Conservation (phyloP, 2,329 filamentous ascomycete species). For the Aureobasidium melanogenum region DNA sequence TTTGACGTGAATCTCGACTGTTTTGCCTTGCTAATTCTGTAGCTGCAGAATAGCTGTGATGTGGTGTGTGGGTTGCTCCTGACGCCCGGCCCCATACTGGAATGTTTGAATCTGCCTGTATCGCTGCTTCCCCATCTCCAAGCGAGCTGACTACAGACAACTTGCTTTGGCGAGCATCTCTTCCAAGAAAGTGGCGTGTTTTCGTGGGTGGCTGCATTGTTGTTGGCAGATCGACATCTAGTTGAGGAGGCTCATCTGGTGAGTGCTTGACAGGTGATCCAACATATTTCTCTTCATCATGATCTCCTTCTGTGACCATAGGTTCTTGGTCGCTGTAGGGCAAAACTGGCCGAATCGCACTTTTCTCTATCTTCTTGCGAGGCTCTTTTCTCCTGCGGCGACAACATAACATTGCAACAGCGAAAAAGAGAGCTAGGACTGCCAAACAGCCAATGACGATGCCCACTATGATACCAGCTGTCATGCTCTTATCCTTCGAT, state of each 20-base stretch:
- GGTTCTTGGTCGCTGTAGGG: slow-evolving; percentile 9
- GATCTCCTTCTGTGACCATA: not conserved
- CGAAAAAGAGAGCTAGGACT: slow-evolving; percentile 17
- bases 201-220: slow-evolving; percentile 12
- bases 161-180: slow-evolving; percentile 1
- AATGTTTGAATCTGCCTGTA: slow-evolving; percentile 30
- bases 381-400: slow-evolving; percentile 19
- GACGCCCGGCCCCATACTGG: slow-evolving; percentile 31
- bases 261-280: slow-evolving; percentile 9
- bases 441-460: slow-evolving; percentile 26
- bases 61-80: slow-evolving; percentile 29
- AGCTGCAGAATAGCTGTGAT: slow-evolving; percentile 36
- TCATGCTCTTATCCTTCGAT: slow-evolving; percentile 11
- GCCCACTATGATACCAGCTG: slow-evolving; percentile 21
- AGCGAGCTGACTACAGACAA: slow-evolving; percentile 30
- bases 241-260: slow-evolving; percentile 31
- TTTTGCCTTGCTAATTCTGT: slow-evolving; percentile 27
- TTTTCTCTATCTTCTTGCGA: slow-evolving; percentile 20
- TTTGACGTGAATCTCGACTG: slow-evolving; percentile 6
- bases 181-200: not conserved
- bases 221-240: slow-evolving; percentile 26
- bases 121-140: slow-evolving; percentile 29
- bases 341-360: slow-evolving; percentile 32
- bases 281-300: slow-evolving; percentile 5
- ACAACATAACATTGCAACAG: slow-evolving; percentile 20